Evolutionary conservation across 768 basidiomycete species (phyloP).

Genomic region (Porphyrellus cyaneotinctus): DNA sequence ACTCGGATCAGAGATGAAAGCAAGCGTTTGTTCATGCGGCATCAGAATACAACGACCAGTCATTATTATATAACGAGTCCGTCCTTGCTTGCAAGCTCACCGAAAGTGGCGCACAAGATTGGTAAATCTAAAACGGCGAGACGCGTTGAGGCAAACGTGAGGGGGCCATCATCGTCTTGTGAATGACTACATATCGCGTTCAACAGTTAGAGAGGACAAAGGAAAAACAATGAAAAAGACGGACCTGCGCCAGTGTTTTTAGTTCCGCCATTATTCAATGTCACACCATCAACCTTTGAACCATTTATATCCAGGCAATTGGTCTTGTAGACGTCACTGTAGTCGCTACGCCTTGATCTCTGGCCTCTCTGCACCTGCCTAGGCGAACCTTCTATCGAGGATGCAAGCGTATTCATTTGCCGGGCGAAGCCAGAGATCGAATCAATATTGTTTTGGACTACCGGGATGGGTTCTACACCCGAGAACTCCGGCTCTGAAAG

Average conservation of each 20-base stretch:
- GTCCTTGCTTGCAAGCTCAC: not conserved
- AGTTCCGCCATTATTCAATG: conserved; percentile 7
- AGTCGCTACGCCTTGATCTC: not conserved
- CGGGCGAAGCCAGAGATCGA: no score
- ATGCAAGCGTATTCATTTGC: no score
- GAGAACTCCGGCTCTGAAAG: no score
- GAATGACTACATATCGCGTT: conserved; percentile 6
- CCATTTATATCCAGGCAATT: not conserved
- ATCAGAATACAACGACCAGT: no score
- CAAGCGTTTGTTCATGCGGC: no score
- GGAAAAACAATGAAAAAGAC: not conserved
- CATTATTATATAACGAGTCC: no score
- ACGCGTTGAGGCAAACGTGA: not conserved
- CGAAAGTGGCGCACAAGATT: no score
- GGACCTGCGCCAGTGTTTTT: conserved; percentile 12
- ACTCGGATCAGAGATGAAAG: no score
- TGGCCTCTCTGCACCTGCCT: not conserved
- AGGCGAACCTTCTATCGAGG: not conserved
- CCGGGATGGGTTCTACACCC: no score
- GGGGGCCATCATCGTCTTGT: not conserved
- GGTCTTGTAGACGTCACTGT: not conserved
- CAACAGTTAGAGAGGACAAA: not conserved
- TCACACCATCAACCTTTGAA: conserved; percentile 1
- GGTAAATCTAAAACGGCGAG: not conserved
- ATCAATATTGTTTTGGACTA: no score